Evolutionary conservation across 1,284 basidiomycete species (phyloP).

Genomic region (Vanrija sp.): DNA sequence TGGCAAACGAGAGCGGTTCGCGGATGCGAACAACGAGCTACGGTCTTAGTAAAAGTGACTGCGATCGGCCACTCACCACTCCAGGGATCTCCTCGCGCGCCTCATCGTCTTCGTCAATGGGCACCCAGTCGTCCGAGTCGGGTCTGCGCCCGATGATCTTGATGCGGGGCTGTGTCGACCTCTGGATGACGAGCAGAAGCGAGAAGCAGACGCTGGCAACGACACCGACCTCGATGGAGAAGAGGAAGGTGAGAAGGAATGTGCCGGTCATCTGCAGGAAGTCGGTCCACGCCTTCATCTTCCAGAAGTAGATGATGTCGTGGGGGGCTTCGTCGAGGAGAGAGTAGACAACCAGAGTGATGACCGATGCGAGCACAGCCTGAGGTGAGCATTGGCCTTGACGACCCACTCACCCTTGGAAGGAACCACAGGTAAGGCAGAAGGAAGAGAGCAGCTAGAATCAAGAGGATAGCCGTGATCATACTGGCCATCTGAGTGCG

Average conservation of each 20-base stretch:
- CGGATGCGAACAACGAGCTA: constrained; percentile 71
- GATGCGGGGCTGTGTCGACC: constrained; percentile 72
- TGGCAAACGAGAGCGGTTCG: constrained; percentile 80
- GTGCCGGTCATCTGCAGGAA: constrained; percentile 77
- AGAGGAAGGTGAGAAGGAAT: constrained; percentile 71
- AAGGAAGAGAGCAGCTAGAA: constrained; percentile 81
- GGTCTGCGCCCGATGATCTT: constrained; percentile 72
- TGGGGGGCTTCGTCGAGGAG: constrained; percentile 81
- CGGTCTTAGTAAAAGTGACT: not conserved
- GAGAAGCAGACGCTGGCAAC: constrained; percentile 78
- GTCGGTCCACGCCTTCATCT: constrained; percentile 85
- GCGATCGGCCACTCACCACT: constrained; percentile 45
- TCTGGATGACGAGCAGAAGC: constrained; percentile 78
- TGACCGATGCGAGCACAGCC: constrained; percentile 47
- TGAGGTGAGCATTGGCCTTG: constrained; percentile 5
- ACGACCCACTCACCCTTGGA: constrained; percentile 32
- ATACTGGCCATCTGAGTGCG: constrained; percentile 83
- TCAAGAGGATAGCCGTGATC: constrained; percentile 67
- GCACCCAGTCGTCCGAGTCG: constrained; percentile 76
- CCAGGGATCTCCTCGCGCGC: constrained; percentile 68
- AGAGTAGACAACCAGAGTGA: constrained; percentile 69
- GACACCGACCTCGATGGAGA: constrained; percentile 73
- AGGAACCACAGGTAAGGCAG: constrained; percentile 53
- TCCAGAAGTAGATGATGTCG: constrained; percentile 81
- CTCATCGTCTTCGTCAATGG: constrained; percentile 71